These are phyloP conservation scores for Phytophthora lateralis DNA, from an alignment of 352 stramenopile species.

Conservation along the genomic window DNA sequence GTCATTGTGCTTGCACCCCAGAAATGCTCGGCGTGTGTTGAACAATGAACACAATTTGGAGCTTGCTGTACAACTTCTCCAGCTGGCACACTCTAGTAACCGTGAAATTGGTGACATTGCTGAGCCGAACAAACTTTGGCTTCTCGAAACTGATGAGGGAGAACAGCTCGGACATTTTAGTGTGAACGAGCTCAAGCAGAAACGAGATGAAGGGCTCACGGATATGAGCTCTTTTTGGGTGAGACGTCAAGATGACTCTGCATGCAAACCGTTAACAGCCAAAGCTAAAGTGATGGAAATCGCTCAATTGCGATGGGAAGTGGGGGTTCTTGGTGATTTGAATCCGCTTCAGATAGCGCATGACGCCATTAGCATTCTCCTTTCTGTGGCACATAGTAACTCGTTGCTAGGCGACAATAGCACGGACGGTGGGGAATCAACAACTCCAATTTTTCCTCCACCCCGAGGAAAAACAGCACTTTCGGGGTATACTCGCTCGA, in stretches of 20 bases:
- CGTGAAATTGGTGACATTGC: conserved; percentile 28
- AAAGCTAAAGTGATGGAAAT: conserved; percentile 66
- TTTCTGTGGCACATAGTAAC: conserved; percentile 71
- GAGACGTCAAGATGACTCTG: conserved; percentile 38
- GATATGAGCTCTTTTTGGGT: conserved; percentile 41
- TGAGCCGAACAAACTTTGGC: conserved; percentile 50
- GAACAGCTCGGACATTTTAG: conserved; percentile 37
- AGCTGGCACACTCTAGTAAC: conserved; percentile 62
- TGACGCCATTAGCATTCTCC: conserved; percentile 68
- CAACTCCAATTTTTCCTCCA: conserved; percentile 56
- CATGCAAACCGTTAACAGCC: conserved; percentile 32
- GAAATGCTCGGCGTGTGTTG: conserved; percentile 64
- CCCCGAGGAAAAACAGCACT: conserved; percentile 58
- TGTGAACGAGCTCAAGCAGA: conserved; percentile 62
- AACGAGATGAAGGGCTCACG: conserved; percentile 30
- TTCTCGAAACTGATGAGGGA: conserved; percentile 42
- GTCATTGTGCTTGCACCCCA: conserved; percentile 49
- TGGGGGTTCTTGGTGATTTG: conserved; percentile 58
- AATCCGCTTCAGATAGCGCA: conserved; percentile 64
- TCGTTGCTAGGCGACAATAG: conserved; percentile 39
- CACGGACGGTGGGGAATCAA: conserved; percentile 11
- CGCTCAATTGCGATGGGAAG: conserved; percentile 80
- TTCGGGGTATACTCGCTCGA: conserved; percentile 47
- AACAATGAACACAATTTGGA: conserved; percentile 47
- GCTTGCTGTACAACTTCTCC: conserved; percentile 62